phyloP scores from a whole-genome alignment of 164 flowering plant species.

The Cinnamomum chago region DNA sequence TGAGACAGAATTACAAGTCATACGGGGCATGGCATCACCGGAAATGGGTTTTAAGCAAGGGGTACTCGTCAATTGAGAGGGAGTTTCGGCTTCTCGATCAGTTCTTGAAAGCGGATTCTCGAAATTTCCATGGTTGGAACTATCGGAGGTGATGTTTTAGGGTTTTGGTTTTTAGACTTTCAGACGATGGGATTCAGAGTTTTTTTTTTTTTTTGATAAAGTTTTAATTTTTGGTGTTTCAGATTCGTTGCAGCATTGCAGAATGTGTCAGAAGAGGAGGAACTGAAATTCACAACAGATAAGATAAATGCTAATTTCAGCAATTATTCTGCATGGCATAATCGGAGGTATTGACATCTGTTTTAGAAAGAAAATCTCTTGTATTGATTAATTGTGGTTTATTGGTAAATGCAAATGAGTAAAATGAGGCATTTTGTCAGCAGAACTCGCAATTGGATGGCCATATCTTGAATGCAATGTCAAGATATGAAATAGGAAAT shows the following conservation, averaged over 20 bases:
- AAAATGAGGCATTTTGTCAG: too few species aligned
- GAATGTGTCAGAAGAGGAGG: slow-evolving; percentile 65
- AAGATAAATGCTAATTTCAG: slow-evolving; percentile 76
- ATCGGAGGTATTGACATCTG: slow-evolving; percentile 54
- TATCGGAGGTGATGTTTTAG: slow-evolving; percentile 55
- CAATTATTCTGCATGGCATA: slow-evolving; percentile 98
- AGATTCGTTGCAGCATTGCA: slow-evolving; percentile 74
- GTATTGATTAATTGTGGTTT: neutral
- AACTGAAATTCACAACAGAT: slow-evolving; percentile 60
- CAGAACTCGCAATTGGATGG: too few species aligned
- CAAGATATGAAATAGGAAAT: too few species aligned
- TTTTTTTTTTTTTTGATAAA: neutral
- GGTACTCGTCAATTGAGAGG: slow-evolving; percentile 54
- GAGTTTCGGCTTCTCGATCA: slow-evolving; percentile 58
- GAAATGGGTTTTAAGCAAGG: slow-evolving; percentile 80
- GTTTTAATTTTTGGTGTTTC: slow-evolving; percentile 1
- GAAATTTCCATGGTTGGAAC: slow-evolving; percentile 95
- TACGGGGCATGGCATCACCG: slow-evolving; percentile 96
- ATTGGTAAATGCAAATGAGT: neutral
- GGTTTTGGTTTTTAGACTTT: neutral
- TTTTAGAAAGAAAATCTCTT: neutral
- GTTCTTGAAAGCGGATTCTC: slow-evolving; percentile 61
- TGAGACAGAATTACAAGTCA: slow-evolving; percentile 68
- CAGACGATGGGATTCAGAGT: neutral
- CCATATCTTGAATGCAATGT: too few species aligned